Conservation (phyloP, 1,284 basidiomycete species). For the Moniliophthora roreri region DNA sequence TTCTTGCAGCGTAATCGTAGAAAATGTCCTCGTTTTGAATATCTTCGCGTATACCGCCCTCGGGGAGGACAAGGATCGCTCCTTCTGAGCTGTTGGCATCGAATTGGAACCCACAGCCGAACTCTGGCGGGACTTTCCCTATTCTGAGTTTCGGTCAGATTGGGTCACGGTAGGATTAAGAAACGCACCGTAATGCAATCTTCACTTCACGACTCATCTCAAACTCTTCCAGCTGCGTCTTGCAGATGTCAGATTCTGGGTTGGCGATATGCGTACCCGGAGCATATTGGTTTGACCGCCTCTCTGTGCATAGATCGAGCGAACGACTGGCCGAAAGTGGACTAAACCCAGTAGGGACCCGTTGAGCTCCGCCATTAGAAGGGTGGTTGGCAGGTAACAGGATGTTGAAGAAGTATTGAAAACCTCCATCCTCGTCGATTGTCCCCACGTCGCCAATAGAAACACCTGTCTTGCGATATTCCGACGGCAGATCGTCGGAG, state of each 20-base stretch:
- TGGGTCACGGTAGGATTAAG: too few species aligned
- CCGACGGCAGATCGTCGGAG: not conserved
- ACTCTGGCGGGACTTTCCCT: not conserved
- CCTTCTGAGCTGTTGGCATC: too few species aligned
- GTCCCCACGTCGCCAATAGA: conserved; percentile 4
- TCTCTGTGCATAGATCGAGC: too few species aligned
- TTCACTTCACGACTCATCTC: not conserved
- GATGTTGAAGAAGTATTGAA: conserved; percentile 7
- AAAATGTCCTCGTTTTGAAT: too few species aligned
- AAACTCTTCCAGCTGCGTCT: not conserved
- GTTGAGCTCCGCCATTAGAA: not conserved
- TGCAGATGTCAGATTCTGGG: not conserved
- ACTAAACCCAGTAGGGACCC: conserved; percentile 4
- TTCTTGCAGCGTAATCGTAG: too few species aligned
- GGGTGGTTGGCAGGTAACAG: not conserved
- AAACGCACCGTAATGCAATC: too few species aligned
- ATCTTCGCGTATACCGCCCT: too few species aligned
- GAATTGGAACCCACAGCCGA: too few species aligned
- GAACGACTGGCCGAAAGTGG: not conserved
- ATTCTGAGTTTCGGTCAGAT: too few species aligned
- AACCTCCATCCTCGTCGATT: conserved; percentile 4
- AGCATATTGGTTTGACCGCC: too few species aligned
- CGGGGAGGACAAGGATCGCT: too few species aligned
- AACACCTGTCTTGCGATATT: not conserved
- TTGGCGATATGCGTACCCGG: not conserved